Evolutionary conservation across 106 monocot genomes (phyloP), one percentile per base, ranked within the genome.

Genomic region (Alisma plantagoaquatica): DNA sequence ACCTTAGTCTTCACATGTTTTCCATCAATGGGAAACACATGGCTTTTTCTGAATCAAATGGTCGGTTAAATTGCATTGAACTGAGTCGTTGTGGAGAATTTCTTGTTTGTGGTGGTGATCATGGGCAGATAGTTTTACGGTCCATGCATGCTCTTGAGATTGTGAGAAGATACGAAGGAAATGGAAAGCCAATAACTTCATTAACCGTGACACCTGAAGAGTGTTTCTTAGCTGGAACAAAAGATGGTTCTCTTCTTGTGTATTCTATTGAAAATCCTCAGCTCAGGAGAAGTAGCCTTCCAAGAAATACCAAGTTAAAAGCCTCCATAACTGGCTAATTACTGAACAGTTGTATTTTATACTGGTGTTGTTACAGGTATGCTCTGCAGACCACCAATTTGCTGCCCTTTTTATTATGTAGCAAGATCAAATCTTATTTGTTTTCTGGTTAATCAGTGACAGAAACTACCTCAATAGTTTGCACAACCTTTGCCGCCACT

Each of bases 111-210:
- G 96, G 83, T 27, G 78, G 89, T 65, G 96, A 98, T 62, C 89
- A 85, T 58, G 96, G 96, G 43, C 89, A 98, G 49, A 78, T 98
- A 57, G 47, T 81, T 58, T 25, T 90, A 25, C 81, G 81, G n/a
- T 90, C 89, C 11, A 98, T 98, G 96, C 90, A 90, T 53, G 81
- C 89, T 38, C 81, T 98, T 53, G 89, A 85, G 50, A 50, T 98
- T 53, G 51, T 98, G 41, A 77, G 53, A 51, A 78, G 62, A 50
- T 98, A 82, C 33, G 90, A 90, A 53, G 96, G 84, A 43, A 69
- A 66, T 46, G 96, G 90, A 17, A 89, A 82, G 69, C 68, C 69
- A 53, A 76, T 98, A 57, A 79, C 81, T 25, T 81, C 96, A n/a
- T 61, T 98, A 51, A 46, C 51, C 23, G 89, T 98, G 28, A 90